Conservation (phyloP, 352 stramenopile genomes). For the Phytophthora cactorum region DNA sequence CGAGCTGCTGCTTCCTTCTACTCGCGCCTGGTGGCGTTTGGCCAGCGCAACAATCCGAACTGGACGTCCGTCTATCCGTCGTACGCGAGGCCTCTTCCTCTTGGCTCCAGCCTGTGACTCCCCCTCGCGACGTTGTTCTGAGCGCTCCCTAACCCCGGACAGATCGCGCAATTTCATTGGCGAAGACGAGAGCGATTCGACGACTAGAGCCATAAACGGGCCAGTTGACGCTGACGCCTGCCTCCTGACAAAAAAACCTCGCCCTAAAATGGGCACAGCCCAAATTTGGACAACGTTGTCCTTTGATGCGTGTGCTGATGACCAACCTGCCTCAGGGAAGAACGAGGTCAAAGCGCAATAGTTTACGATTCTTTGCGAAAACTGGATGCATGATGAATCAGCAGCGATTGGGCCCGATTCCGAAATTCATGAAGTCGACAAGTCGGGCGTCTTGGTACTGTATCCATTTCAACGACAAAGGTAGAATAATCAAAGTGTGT, state of each 20-base stretch:
- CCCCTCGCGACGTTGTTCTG: constrained; percentile 26
- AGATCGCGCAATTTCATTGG: constrained; percentile 31
- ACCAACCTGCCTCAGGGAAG: neutral
- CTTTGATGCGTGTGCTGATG: neutral
- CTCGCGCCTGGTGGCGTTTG: constrained; percentile 21
- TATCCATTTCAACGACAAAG: too few species aligned
- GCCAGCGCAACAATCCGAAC: constrained; percentile 47
- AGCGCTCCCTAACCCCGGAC: constrained; percentile 8
- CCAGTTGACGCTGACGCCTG: constrained; percentile 13
- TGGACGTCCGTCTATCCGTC: constrained; percentile 38
- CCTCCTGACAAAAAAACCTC: constrained; percentile 16
- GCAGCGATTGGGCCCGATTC: too few species aligned
- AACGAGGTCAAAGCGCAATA: neutral
- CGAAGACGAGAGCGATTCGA: constrained; percentile 20
- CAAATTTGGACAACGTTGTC: neutral
- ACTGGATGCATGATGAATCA: too few species aligned
- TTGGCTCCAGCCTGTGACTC: constrained; percentile 13
- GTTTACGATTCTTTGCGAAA: too few species aligned
- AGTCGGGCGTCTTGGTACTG: too few species aligned
- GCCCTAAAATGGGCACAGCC: constrained; percentile 2
- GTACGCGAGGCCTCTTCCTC: constrained; percentile 21
- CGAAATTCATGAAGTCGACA: too few species aligned
- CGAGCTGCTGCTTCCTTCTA: constrained; percentile 9
- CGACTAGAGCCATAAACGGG: constrained; percentile 9
- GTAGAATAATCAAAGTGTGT: too few species aligned